Base-by-base conservation (phyloP, 225 moss, liverwort and hornwort genomes). In the Climacium dendroides region DNA sequence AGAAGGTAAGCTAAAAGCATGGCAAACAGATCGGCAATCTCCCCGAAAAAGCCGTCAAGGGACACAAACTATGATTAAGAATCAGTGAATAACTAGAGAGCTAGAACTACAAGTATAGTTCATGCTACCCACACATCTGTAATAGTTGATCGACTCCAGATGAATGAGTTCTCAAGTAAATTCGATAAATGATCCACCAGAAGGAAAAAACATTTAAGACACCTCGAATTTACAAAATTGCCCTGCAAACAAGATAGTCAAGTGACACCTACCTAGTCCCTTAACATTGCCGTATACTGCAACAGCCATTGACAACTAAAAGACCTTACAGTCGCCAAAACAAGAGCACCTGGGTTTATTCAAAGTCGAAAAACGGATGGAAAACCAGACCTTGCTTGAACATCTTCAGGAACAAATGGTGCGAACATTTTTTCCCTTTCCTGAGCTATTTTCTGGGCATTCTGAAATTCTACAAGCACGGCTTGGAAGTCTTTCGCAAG, bases 401-500 rank as follows among this genome's bases (percentile, higher is more conserved):
- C 92, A 83, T 92, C 94, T 92, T 94, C 93, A 34, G 97, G 94
- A 59, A 95, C 92, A 91, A 96, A 94, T 17, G 98, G 97, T 66
- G 95, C 84, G 52, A 94, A 99, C 41, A 94, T 93, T 86, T 92
- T 95, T 69, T 97, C 98, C 41, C 95, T 94, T 88, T 97, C 97
- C 81, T 94, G 97, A 74, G 98, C 91, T 43, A 99, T 90, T 88
- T 93, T 95, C 85, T 99, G 98, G 13, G 95, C 92, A 91, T 94
- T 96, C 85, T 96, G 97, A 73, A 99, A 99, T 86, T 99, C 98
- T 78, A 94, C 94, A 67, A 99, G 90, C 43, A 99, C 97, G 11
- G 97, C 93, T 89, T 99, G 98, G 58, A 99, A 99, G 83, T 97
- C 98, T 86, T 96, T 97, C 17, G 98, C 98, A 90, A 99, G 97